Evolutionary conservation across 768 basidiomycete genomes (phyloP).

Genomic region (Coprinopsis cinerea): DNA sequence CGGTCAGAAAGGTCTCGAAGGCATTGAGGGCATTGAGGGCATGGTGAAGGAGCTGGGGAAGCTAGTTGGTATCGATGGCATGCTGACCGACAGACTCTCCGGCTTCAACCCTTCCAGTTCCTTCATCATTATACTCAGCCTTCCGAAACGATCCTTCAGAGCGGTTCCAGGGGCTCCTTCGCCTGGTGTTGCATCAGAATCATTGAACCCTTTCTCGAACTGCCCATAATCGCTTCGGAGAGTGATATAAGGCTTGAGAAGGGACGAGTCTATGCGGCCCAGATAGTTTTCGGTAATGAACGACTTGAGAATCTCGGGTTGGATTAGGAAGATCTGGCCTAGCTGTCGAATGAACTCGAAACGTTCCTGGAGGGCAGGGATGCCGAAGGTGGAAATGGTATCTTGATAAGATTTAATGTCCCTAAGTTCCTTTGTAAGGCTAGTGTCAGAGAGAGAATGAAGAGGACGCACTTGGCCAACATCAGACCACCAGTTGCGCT

Average conservation of each 20-base stretch:
- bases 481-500: constrained; percentile 95
- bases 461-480: constrained; percentile 86
- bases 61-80: constrained; percentile 50
- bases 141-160: constrained; percentile 59
- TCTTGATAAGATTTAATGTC: constrained; percentile 98
- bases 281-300: constrained; percentile 95
- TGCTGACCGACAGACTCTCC: constrained; percentile 53
- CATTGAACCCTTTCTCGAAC: constrained; percentile 78
- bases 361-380: constrained; percentile 83
- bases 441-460: background rate
- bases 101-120: constrained; percentile 69
- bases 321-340: constrained; percentile 94
- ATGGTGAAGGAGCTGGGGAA: constrained; percentile 51
- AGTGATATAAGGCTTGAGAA: constrained; percentile 87
- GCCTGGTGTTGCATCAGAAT: constrained; percentile 39
- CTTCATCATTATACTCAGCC: constrained; percentile 83
- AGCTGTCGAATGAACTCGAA: constrained; percentile 98
- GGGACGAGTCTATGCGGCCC: constrained; percentile 79
- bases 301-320: constrained; percentile 89
- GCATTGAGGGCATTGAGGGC: constrained; percentile 13
- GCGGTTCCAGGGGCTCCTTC: constrained; percentile 40
- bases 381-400: constrained; percentile 71
- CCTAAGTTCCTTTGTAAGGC: constrained; percentile 36
- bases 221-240: constrained; percentile 89
- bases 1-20: constrained; percentile 36